phyloP scores from a whole-genome alignment of 2,329 filamentous ascomycete genomes.

The Apiospora koreana region DNA sequence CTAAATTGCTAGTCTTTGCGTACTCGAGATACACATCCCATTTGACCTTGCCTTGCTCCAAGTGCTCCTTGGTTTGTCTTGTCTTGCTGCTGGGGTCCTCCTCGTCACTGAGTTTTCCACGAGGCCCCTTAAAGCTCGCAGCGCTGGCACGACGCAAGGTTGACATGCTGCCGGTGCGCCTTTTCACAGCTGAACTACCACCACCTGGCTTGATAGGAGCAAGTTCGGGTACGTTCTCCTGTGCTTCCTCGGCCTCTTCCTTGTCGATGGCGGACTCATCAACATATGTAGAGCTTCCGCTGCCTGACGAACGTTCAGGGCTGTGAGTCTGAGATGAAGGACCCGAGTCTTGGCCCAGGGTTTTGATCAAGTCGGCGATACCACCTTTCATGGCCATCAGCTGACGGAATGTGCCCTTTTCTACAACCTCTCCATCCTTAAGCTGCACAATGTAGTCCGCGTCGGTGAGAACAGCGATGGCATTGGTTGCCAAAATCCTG shows the following conservation, averaged over 20 bases:
- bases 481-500: constrained; percentile 90
- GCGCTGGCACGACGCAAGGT: constrained; percentile 89
- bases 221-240: constrained; percentile 75
- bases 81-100: constrained; percentile 76
- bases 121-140: constrained; percentile 83
- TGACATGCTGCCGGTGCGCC: constrained; percentile 68
- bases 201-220: constrained; percentile 66
- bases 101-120: constrained; percentile 83
- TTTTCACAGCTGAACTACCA: constrained; percentile 50
- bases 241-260: constrained; percentile 73
- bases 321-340: constrained; percentile 39
- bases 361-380: constrained; percentile 80
- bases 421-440: constrained; percentile 78
- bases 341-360: constrained; percentile 62
- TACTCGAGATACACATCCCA: constrained; percentile 93
- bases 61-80: constrained; percentile 82
- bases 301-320: constrained; percentile 47
- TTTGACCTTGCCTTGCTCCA: constrained; percentile 96
- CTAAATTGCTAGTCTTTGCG: constrained; percentile 88
- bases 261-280: constrained; percentile 56
- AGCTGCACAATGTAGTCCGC: constrained; percentile 87
- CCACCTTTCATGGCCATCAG: constrained; percentile 93
- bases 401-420: constrained; percentile 88
- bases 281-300: constrained; percentile 59
- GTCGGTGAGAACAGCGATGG: constrained; percentile 86